Evolutionary conservation across 768 basidiomycete species (phyloP).

Genomic region (Hypsizygus marmoreus): DNA sequence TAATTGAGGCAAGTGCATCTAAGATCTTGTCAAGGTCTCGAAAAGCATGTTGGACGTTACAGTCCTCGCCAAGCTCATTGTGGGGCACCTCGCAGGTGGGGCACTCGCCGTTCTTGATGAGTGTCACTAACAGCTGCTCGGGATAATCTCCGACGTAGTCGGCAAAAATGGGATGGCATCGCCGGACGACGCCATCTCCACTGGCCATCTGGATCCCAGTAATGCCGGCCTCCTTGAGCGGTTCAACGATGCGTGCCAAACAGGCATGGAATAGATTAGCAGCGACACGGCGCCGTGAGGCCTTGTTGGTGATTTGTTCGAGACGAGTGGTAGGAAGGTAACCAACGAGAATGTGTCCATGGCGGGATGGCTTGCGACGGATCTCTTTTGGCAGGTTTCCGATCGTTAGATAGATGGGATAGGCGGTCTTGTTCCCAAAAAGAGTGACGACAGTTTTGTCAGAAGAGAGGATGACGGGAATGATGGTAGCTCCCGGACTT

Average conservation of each 20-base stretch:
- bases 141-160: constrained; percentile 43
- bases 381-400: constrained; percentile 45
- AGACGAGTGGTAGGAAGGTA: constrained; percentile 42
- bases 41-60: not conserved
- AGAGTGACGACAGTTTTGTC: constrained; percentile 47
- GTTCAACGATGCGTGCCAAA: constrained; percentile 28
- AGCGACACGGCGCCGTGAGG: constrained; percentile 23
- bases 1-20: constrained; percentile 27
- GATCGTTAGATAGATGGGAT: constrained; percentile 50
- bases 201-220: constrained; percentile 26
- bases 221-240: constrained; percentile 25
- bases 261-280: constrained; percentile 40
- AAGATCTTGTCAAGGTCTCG: constrained; percentile 19
- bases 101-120: constrained; percentile 27
- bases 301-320: constrained; percentile 28
- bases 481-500: constrained; percentile 29
- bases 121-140: constrained; percentile 41
- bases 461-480: constrained; percentile 46
- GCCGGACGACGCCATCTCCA: constrained; percentile 34
- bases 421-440: constrained; percentile 43
- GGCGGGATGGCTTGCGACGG: constrained; percentile 36
- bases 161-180: constrained; percentile 41
- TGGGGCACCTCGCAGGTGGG: constrained; percentile 22
- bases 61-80: constrained; percentile 21
- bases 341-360: constrained; percentile 36